phyloP scores from a whole-genome alignment of 2,329 filamentous ascomycete species.

The Fusarium odoratissimum region DNA sequence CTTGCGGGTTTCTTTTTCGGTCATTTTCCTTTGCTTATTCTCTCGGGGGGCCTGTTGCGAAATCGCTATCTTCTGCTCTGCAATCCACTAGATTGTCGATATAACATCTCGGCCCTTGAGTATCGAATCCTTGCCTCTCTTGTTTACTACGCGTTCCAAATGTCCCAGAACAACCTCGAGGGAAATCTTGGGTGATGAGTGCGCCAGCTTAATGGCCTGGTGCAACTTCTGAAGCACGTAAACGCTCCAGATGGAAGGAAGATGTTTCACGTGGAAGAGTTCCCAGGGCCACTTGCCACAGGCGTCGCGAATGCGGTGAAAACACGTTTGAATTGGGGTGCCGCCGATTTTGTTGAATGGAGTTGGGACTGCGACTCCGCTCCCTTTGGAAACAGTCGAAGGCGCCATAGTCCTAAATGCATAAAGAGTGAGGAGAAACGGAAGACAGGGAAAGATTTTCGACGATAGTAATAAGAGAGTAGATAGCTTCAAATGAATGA shows the following conservation, averaged over 20 bases:
- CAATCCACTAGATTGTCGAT: neutral
- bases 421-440: neutral
- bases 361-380: neutral
- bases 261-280: neutral
- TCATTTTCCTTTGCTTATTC: neutral
- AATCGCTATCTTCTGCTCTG: neutral
- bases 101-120: neutral
- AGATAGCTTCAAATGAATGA: accelerated
- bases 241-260: neutral
- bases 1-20: neutral
- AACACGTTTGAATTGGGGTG: neutral
- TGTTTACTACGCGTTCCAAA: neutral
- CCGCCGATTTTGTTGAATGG: neutral
- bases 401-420: neutral
- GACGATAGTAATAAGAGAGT: accelerated
- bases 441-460: neutral
- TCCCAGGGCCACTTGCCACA: neutral
- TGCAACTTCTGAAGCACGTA: neutral
- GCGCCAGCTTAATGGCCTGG: neutral
- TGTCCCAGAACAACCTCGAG: neutral
- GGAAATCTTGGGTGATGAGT: neutral
- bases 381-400: neutral
- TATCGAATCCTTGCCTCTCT: neutral
- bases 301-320: neutral
- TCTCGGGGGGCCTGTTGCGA: too few relatives aligned